Evolutionary conservation across 2,329 filamentous ascomycete genomes (phyloP), one percentile per base, ranked within the genome.

Genomic region (Xylogone sp.): DNA sequence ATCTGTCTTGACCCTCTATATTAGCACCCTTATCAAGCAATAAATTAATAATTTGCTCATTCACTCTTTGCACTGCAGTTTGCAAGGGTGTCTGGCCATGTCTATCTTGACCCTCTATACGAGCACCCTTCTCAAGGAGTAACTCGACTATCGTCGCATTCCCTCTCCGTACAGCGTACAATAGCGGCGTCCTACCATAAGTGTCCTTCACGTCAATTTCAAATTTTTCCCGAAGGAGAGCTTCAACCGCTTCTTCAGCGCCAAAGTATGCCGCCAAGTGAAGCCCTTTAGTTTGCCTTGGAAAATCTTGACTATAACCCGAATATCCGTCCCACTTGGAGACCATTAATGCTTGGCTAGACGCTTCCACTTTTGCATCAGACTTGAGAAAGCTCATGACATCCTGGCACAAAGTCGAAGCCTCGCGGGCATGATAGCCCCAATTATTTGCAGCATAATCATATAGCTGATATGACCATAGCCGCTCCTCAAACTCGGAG

Each of bases 401-500:
- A n/a, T n/a, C n/a, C n/a, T n/a, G n/a, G n/a, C n/a, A n/a, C n/a
- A n/a, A n/a, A n/a, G n/a, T n/a, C n/a, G n/a, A n/a, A n/a, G n/a
- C n/a, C n/a, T n/a, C n/a, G n/a, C n/a, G n/a, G n/a, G n/a, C n/a
- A 39, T 39, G 34, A 39, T 39, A 16, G 4, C 34, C 34, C 34
- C 34, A 39, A 7, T 39, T 7, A 7, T 5, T 7, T 16, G n/a
- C 5, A 16, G 34, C 34, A 39, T 39, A 39, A 4, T 18, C 34
- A 39, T 9, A 16, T 9, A 39, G 34, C n/a, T 7, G 34, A 16
- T 39, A 39, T 9, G 8, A 4, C 13, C 43, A 12, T 2, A 65
- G 21, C 5, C 63, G 52, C 19, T 51, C 13, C 5, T 59, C 21
- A 31, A 60, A 56, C 5, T 60, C 51, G 3, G 52, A 31, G n/a